A percentile compares a stretch with the other conserved stretches of the same genome.
Conservation (phyloP, 2,329 filamentous ascomycete genomes). For the Cladosporium sp. region DNA sequence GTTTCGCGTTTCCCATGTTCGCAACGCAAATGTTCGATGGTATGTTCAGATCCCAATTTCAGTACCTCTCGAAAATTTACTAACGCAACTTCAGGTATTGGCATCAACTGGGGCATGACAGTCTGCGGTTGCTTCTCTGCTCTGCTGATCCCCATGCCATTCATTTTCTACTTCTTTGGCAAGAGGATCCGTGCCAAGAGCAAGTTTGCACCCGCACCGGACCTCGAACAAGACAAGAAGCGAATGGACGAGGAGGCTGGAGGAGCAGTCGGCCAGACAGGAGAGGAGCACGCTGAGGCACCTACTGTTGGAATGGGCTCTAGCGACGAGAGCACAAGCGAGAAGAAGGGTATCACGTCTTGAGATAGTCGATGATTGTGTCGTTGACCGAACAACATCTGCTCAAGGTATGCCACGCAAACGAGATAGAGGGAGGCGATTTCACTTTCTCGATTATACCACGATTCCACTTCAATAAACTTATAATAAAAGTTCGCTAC, state of each 20-base stretch:
- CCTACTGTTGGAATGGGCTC: conserved; percentile 5
- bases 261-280: background rate
- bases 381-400: background rate
- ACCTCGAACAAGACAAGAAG: conserved; percentile 39
- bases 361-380: background rate
- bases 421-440: background rate
- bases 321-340: conserved; percentile 9
- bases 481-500: conserved; percentile 16
- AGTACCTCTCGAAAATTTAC: conserved; percentile 7
- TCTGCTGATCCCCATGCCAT: conserved; percentile 45
- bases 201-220: conserved; percentile 44
- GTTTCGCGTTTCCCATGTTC: conserved; percentile 50
- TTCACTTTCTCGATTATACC: background rate
- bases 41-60: background rate
- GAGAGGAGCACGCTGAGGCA: background rate
- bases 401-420: background rate
- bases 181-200: conserved; percentile 44
- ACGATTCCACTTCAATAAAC: background rate
- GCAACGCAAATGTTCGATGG: conserved; percentile 55
- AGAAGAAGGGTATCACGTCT: conserved; percentile 9
- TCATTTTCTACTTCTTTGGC: conserved; percentile 46
- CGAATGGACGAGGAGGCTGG: conserved; percentile 36
- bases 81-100: conserved; percentile 38
- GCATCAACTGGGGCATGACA: conserved; percentile 50
- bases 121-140: conserved; percentile 48